Conservation (phyloP, 2,329 filamentous ascomycete species). For the Albifimbria verrucaria region DNA sequence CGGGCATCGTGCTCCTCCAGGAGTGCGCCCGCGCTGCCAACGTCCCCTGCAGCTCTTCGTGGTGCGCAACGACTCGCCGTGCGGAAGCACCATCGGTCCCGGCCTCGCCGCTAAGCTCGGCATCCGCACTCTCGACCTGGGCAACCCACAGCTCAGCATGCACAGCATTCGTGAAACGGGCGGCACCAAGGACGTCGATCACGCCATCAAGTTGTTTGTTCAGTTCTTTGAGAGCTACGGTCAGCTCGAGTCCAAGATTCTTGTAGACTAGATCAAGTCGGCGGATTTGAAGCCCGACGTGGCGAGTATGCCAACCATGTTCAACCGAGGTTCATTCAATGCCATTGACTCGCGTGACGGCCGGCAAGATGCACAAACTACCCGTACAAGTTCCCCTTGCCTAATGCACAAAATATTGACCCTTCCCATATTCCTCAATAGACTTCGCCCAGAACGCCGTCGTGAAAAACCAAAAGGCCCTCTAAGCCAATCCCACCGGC, state of each 20-base stretch:
- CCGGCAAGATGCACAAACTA: too few species aligned
- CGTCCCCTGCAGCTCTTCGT: constrained; percentile 92
- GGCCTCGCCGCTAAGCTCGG: constrained; percentile 88
- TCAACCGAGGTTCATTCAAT: too few species aligned
- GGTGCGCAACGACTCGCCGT: constrained; percentile 90
- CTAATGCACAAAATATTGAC: too few species aligned
- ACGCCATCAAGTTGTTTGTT: constrained; percentile 81
- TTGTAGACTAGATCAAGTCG: constrained; percentile 75
- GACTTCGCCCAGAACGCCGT: too few species aligned
- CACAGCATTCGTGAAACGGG: constrained; percentile 94
- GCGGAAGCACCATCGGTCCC: constrained; percentile 96
- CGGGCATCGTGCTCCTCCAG: constrained; percentile 88
- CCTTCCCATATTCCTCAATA: too few species aligned
- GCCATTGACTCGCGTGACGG: too few species aligned
- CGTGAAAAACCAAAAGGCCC: too few species aligned
- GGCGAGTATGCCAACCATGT: too few species aligned
- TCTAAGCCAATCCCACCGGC: too few species aligned
- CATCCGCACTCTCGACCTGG: constrained; percentile 83
- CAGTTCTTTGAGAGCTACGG: constrained; percentile 84
- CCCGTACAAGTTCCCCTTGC: too few species aligned
- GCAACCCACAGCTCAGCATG: constrained; percentile 94
- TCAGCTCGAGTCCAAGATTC: constrained; percentile 75
- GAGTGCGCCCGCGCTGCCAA: constrained; percentile 72
- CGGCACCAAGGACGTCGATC: constrained; percentile 81
- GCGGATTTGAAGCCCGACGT: too few species aligned